Evolutionary conservation across 805 yeast genomes (phyloP).

Genomic region (Metschnikowia bowlesiae): DNA sequence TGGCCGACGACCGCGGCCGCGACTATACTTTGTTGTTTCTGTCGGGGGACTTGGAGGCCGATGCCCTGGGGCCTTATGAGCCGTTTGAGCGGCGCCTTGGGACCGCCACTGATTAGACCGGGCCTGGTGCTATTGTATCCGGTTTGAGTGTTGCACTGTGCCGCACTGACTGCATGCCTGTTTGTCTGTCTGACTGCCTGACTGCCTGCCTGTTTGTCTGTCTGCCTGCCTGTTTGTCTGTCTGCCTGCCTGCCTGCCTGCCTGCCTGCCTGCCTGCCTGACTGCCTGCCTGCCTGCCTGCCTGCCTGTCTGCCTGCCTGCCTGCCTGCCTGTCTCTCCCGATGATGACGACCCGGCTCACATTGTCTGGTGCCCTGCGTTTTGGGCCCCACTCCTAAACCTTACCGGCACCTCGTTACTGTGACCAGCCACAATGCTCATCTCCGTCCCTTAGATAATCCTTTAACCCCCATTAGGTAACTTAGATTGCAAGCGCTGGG

Average conservation of each 20-base stretch:
- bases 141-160: not conserved
- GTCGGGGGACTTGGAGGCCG: conserved; percentile 21
- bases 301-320: too few relatives aligned
- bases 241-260: not conserved
- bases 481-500: too few relatives aligned
- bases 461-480: not conserved
- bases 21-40: conserved; percentile 26
- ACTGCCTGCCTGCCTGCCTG: too few relatives aligned
- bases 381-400: not conserved
- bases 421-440: too few relatives aligned
- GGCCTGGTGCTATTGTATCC: too few relatives aligned
- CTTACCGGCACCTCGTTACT: not conserved
- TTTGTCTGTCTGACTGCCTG: not conserved
- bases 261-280: too few relatives aligned
- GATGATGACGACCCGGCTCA: not conserved
- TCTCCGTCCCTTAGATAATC: not conserved
- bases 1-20: conserved; percentile 40
- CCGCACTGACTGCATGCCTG: too few relatives aligned
- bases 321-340: too few relatives aligned
- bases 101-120: not conserved
- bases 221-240: not conserved
- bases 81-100: conserved; percentile 16
- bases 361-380: too few relatives aligned
- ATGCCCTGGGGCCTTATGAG: conserved; percentile 6
- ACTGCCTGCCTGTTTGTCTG: not conserved